Evolutionary conservation across 163 green algal species (phyloP).

Genomic region (Scenedesmus sp.): DNA sequence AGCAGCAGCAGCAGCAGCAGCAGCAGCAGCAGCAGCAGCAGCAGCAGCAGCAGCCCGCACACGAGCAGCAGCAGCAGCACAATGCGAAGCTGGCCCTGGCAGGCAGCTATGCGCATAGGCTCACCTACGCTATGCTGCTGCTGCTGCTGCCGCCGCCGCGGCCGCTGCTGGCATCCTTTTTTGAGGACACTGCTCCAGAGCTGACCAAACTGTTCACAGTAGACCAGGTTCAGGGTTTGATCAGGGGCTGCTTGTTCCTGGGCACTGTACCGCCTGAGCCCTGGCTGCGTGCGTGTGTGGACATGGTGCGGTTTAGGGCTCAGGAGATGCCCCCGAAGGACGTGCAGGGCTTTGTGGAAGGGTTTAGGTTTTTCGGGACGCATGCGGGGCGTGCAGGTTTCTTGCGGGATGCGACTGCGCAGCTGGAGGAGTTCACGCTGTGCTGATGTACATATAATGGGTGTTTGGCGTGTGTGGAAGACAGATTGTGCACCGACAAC

Average conservation of each 20-base stretch:
- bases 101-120: slow-evolving; percentile 22
- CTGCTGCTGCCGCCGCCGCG: slow-evolving; percentile 46
- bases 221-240: slow-evolving; percentile 21
- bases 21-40: slow-evolving; percentile 27
- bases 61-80: neutral
- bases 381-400: slow-evolving; percentile 1
- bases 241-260: slow-evolving; percentile 34
- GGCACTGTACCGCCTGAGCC: slow-evolving; percentile 25
- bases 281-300: slow-evolving; percentile 36
- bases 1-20: slow-evolving; percentile 22
- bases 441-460: neutral
- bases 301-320: slow-evolving; percentile 29
- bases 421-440: slow-evolving; percentile 47
- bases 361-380: slow-evolving; percentile 45
- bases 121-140: slow-evolving; percentile 41
- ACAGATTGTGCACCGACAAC: no score
- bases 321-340: slow-evolving; percentile 25
- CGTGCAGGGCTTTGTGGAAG: slow-evolving; percentile 45
- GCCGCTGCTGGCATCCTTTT: slow-evolving; percentile 28
- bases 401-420: slow-evolving; percentile 39
- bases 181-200: neutral
- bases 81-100: neutral
- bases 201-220: slow-evolving; percentile 5
- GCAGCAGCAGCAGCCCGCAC: neutral
- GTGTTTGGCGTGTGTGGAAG: neutral